phyloP scores from a whole-genome alignment of 1,284 basidiomycete genomes.

The Ceratobasidium sp. region DNA sequence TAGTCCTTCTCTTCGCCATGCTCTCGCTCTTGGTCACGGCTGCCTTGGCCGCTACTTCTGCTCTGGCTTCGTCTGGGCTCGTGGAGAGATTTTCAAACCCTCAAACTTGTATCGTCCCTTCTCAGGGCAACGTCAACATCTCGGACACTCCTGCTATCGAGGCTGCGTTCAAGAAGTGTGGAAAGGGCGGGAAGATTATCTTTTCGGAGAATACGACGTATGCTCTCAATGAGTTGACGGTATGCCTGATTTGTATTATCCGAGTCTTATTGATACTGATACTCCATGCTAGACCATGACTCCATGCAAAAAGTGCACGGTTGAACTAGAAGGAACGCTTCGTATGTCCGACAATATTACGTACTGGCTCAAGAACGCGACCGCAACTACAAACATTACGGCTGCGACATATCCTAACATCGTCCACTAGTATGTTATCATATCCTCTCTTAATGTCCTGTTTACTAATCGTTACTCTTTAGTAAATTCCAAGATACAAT shows the following conservation, averaged over 20 bases:
- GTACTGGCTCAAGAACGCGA: constrained; percentile 33
- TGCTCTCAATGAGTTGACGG: constrained; percentile 35
- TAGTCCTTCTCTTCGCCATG: constrained; percentile 2
- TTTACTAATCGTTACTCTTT: not conserved
- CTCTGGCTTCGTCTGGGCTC: not conserved
- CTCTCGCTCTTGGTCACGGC: constrained; percentile 6
- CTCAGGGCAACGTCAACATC: constrained; percentile 6
- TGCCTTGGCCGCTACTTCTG: not conserved
- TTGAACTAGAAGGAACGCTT: constrained; percentile 40
- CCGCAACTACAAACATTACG: constrained; percentile 16
- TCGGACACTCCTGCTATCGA: constrained; percentile 40
- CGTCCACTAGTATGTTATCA: constrained; percentile 25
- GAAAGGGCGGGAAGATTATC: constrained; percentile 39
- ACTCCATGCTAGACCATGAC: constrained; percentile 1
- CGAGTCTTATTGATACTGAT: not conserved
- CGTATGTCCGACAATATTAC: constrained; percentile 39
- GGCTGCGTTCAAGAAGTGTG: constrained; percentile 40
- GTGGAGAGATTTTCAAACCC: not conserved
- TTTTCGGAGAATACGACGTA: constrained; percentile 30
- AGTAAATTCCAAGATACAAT: constrained; percentile 38
- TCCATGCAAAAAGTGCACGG: constrained; percentile 25
- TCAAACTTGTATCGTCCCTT: constrained; percentile 27
- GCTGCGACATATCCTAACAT: constrained; percentile 20
- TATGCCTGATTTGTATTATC: not conserved
- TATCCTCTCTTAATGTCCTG: not conserved